These are phyloP conservation scores for Septoria petroselini DNA, from an alignment of 2,329 filamentous ascomycete genomes.

Conservation along the genomic window DNA sequence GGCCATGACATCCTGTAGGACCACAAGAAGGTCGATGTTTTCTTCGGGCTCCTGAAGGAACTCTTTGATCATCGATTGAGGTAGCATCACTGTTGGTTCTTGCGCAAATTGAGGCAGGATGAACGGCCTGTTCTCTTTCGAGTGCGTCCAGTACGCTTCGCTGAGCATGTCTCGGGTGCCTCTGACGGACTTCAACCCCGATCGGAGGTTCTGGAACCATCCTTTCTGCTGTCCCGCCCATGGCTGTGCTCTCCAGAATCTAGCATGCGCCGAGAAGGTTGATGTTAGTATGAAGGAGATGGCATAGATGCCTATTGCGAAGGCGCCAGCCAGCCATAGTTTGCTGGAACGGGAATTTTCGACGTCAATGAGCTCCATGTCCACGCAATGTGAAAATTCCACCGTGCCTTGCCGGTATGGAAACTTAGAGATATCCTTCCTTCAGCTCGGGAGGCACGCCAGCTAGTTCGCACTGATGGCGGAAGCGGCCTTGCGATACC, in stretches of 20 bases:
- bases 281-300: conserved; percentile 9
- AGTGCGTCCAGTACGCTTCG: conserved; percentile 18
- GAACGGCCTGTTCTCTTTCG: conserved; percentile 11
- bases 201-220: conserved; percentile 10
- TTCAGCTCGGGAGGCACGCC: too few species aligned
- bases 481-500: too few species aligned
- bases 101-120: conserved; percentile 18
- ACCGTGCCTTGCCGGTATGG: too few species aligned
- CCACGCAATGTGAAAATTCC: too few species aligned
- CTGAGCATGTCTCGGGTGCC: conserved; percentile 14
- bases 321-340: neutral
- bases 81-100: conserved; percentile 20
- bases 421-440: too few species aligned
- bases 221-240: conserved; percentile 17
- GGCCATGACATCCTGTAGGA: conserved; percentile 15
- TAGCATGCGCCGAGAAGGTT: conserved; percentile 11
- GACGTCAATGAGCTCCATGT: neutral
- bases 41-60: conserved; percentile 20
- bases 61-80: conserved; percentile 16
- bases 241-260: conserved; percentile 12
- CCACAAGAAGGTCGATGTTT: conserved; percentile 16
- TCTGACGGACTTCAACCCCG: conserved; percentile 15
- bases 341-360: neutral
- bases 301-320: conserved; percentile 1
- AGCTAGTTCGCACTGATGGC: too few species aligned